Evolutionary conservation across 2,329 filamentous ascomycete species (phyloP).

Genomic region (Niveomyces coronatus): DNA sequence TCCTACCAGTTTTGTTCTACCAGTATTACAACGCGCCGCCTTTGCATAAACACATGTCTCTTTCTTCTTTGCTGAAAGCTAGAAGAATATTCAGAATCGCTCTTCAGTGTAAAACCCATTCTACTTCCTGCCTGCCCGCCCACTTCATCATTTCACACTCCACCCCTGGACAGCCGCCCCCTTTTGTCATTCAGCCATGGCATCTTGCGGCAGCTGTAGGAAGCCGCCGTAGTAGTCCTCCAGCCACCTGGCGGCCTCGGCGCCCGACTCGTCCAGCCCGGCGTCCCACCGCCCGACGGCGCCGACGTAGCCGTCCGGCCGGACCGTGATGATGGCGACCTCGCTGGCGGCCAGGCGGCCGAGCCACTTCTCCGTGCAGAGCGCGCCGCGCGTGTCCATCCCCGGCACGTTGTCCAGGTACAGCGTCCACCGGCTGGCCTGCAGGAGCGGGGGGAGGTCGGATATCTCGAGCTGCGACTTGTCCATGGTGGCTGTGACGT

Average conservation of each 20-base stretch:
- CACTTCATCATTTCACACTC: too few species aligned
- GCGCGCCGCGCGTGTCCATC: constrained; percentile 38
- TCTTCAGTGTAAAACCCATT: too few species aligned
- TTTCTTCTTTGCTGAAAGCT: too few species aligned
- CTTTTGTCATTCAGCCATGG: background rate
- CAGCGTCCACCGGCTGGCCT: constrained; percentile 59
- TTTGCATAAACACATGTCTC: too few species aligned
- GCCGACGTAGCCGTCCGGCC: constrained; percentile 66
- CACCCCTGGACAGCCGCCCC: too few species aligned
- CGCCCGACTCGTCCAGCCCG: constrained; percentile 38
- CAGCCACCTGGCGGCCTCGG: constrained; percentile 43
- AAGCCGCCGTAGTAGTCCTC: constrained; percentile 45
- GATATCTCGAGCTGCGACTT: constrained; percentile 55
- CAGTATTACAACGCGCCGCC: too few species aligned
- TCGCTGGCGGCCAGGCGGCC: constrained; percentile 45
- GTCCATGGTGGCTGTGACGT: constrained; percentile 48
- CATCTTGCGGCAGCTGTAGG: constrained; percentile 34
- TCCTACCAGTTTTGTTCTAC: too few species aligned
- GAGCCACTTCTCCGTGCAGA: constrained; percentile 61
- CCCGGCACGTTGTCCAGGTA: constrained; percentile 58
- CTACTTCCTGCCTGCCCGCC: too few species aligned
- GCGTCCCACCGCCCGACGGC: constrained; percentile 47
- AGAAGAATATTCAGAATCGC: too few species aligned
- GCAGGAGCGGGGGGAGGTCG: constrained; percentile 50
- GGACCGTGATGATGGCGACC: constrained; percentile 55